phyloP scores from a whole-genome alignment of 176 grass and related monocot genomes.

The Carex cristatella region DNA sequence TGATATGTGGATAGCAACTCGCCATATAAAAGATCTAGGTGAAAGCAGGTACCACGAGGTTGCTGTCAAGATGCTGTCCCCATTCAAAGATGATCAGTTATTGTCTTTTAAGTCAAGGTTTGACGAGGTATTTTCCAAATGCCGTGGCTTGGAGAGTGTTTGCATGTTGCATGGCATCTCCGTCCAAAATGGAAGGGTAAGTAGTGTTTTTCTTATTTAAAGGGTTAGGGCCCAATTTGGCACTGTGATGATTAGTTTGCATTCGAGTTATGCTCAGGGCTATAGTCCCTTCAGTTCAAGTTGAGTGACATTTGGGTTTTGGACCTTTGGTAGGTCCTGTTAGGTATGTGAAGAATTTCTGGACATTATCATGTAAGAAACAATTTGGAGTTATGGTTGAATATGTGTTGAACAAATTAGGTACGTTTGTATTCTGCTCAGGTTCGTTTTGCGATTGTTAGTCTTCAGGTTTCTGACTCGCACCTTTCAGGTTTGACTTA shows the following conservation, averaged over 20 bases:
- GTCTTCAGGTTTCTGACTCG: not conserved
- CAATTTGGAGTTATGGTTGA: not conserved
- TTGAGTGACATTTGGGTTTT: not conserved
- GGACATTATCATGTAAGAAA: not conserved
- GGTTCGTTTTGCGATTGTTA: not conserved
- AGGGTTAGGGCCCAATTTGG: not conserved
- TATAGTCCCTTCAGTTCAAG: not conserved
- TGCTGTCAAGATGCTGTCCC: constrained; percentile 85
- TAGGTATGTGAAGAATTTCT: not conserved
- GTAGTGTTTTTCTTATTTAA: not conserved
- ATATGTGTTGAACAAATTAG: not conserved
- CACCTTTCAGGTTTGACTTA: not conserved
- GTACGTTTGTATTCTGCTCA: not conserved
- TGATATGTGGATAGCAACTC: constrained; percentile 93
- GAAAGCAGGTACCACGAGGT: constrained; percentile 77
- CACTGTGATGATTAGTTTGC: not conserved
- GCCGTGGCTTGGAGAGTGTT: constrained; percentile 48
- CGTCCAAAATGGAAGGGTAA: constrained; percentile 73
- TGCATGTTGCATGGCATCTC: constrained; percentile 85
- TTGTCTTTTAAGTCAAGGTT: constrained; percentile 62
- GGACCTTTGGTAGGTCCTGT: not conserved
- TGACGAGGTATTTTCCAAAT: constrained; percentile 76
- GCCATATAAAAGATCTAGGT: constrained; percentile 52
- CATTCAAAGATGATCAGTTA: constrained; percentile 84
- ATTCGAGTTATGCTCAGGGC: not conserved